Base-by-base conservation (phyloP, 140 eudicot genomes). In the Oenanthe javanica region DNA sequence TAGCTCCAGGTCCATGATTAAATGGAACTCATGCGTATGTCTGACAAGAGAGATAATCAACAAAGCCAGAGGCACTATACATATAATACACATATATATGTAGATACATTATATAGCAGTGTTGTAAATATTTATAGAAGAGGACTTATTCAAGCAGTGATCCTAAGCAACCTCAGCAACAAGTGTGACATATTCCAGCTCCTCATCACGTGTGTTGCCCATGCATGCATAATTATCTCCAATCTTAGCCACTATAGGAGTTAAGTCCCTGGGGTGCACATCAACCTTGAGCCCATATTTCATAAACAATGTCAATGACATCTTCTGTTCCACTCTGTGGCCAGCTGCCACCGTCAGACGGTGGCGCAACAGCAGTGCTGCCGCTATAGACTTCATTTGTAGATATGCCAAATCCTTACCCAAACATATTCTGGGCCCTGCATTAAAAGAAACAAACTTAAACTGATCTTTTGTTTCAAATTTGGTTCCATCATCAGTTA, bases 321-420 rank as follows among this genome's bases (percentile, higher is more conserved):
- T 87, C 79, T 89, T 89, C 57, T 87, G 91, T 77, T 85, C 88
- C 16, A 89, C 93, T 52, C 86, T 89, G 88, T 89, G 93, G 71
- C 91, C 91, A 10, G 83, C 74, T 27, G 77, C 89, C 82, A 86
- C 84, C 47, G 86, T 14, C 42, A 87, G 85, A 10, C 91, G 87
- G 88, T 89, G 90, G 55, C 87, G 88, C 23, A 89, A 89, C 9
- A 89, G 82, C 14, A 89, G 84, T 1, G 93, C 91, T n/a, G 91
- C 90, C 46, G 88, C 91, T 2, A 87, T 83, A 8, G 93, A 89
- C 83, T 89, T 89, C 93, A 89, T 89, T 23, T 89, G 91, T 31
- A 89, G 79, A 78, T 87, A 89, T 1, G 93, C 89, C 80, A 89
- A 77, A 23, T 89, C 90, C 59, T 89, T 89, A 0, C 91, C 93